A percentile compares a stretch with the other conserved stretches of the same genome.
Conservation (phyloP, 345 rosid genomes). For the Excoecaria agallocha region DNA sequence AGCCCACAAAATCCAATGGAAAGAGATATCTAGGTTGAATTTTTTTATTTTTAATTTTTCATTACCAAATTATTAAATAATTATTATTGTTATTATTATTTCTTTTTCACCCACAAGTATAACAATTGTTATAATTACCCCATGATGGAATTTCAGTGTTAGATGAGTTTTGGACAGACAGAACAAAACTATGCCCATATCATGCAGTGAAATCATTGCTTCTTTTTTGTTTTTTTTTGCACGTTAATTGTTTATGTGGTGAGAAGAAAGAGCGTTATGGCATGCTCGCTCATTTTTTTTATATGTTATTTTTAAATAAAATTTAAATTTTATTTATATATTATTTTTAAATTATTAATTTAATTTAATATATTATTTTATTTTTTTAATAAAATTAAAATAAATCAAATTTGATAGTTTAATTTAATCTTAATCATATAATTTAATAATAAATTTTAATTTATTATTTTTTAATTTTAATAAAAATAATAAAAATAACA, state of each 20-base stretch:
- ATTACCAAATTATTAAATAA: too few relatives aligned
- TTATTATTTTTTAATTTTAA: too few relatives aligned
- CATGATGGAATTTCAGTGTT: slow-evolving; percentile 51
- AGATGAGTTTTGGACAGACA: slow-evolving; percentile 29
- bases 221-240: slow-evolving; percentile 49
- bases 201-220: neutral
- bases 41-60: slow-evolving; percentile 13
- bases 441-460: too few relatives aligned
- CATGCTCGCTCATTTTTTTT: too few relatives aligned
- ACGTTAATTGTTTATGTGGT: slow-evolving; percentile 25
- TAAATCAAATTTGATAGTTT: too few relatives aligned
- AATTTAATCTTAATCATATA: too few relatives aligned
- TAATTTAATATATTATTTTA: too few relatives aligned
- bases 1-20: slow-evolving; percentile 66
- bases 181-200: neutral
- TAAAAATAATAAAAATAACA: too few relatives aligned
- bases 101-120: slow-evolving; percentile 30
- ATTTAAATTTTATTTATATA: too few relatives aligned
- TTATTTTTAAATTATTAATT: too few relatives aligned
- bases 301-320: too few relatives aligned
- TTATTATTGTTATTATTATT: slow-evolving; percentile 12
- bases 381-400: too few relatives aligned
- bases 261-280: neutral
- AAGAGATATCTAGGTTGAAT: slow-evolving; percentile 49
- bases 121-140: slow-evolving; percentile 39